These are phyloP conservation scores for Grammothele lineata DNA, from an alignment of 768 basidiomycete species.

Conservation along the genomic window DNA sequence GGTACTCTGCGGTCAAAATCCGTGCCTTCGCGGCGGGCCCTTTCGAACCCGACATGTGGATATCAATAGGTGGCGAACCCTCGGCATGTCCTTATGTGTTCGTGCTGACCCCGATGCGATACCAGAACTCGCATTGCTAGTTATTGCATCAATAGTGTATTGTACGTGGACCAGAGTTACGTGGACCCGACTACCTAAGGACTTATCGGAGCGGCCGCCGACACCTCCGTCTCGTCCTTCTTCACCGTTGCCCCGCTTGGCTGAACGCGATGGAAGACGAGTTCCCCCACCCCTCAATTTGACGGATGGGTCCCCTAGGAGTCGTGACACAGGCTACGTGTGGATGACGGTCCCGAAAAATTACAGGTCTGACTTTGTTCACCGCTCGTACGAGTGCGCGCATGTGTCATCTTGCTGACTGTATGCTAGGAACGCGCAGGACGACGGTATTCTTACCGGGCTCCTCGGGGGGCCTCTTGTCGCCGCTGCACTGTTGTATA, in stretches of 20 bases:
- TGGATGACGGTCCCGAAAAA: slow-evolving; percentile 94
- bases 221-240: slow-evolving; percentile 22
- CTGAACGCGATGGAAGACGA: slow-evolving; percentile 45
- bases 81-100: not conserved
- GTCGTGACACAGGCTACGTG: slow-evolving; percentile 61
- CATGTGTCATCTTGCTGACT: not conserved
- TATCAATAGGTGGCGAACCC: slow-evolving; percentile 42
- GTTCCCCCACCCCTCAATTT: slow-evolving; percentile 15
- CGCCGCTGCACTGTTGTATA: slow-evolving; percentile 61
- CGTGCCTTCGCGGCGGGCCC: slow-evolving; percentile 26
- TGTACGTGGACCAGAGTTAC: slow-evolving; percentile 57
- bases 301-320: slow-evolving; percentile 27
- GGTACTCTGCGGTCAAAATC: slow-evolving; percentile 51
- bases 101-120: too few relatives aligned
- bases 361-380: slow-evolving; percentile 60
- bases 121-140: slow-evolving; percentile 60
- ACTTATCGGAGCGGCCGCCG: slow-evolving; percentile 4
- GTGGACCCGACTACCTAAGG: slow-evolving; percentile 25
- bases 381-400: too few relatives aligned
- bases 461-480: slow-evolving; percentile 83
- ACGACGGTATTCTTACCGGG: slow-evolving; percentile 84
- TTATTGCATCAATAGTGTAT: slow-evolving; percentile 54
- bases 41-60: slow-evolving; percentile 35
- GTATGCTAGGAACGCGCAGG: slow-evolving; percentile 59
- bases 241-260: slow-evolving; percentile 39